A percentile compares a stretch with the other conserved stretches of the same genome.
Conservation (phyloP, 495 filamentous ascomycete species). For the Aspergillus coremiiformis region DNA sequence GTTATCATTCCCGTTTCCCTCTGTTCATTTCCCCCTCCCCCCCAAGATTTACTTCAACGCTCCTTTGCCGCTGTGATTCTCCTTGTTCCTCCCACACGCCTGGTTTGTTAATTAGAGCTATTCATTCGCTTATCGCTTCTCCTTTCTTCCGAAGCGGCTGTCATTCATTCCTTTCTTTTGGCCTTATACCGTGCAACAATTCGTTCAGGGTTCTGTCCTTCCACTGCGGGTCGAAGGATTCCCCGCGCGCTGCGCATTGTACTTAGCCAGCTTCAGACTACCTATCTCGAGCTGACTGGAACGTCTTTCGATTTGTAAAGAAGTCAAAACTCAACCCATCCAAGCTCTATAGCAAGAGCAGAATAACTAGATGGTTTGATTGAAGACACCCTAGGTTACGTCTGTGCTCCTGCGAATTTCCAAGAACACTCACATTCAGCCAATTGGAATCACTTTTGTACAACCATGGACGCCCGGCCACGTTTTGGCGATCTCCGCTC, state of each 20-base stretch:
- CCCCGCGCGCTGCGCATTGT: not conserved
- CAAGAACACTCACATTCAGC: not conserved
- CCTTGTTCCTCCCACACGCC: not conserved
- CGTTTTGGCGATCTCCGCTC: constrained; percentile 57
- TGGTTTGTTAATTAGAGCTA: constrained; percentile 10
- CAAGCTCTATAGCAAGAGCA: not conserved
- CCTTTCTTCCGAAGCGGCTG: constrained; percentile 21
- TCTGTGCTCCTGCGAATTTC: not conserved
- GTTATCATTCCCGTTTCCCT: not conserved
- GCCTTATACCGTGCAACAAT: not conserved
- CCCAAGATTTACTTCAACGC: not conserved
- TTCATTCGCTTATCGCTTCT: constrained; percentile 5
- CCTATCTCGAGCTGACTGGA: not conserved
- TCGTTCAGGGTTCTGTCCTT: not conserved
- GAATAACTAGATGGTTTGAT: not conserved
- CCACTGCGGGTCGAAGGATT: not conserved
- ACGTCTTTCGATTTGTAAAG: not conserved
- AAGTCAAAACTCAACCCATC: not conserved
- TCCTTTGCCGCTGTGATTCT: constrained; percentile 1
- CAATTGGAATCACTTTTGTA: constrained; percentile 2
- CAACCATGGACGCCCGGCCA: constrained; percentile 48
- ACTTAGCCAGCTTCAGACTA: not conserved
- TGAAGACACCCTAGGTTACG: not conserved
- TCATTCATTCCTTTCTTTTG: constrained; percentile 34
- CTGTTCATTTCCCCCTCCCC: not conserved